Base-by-base conservation (phyloP, 148 eudicot genomes). In the Rhododendron simsii region DNA sequence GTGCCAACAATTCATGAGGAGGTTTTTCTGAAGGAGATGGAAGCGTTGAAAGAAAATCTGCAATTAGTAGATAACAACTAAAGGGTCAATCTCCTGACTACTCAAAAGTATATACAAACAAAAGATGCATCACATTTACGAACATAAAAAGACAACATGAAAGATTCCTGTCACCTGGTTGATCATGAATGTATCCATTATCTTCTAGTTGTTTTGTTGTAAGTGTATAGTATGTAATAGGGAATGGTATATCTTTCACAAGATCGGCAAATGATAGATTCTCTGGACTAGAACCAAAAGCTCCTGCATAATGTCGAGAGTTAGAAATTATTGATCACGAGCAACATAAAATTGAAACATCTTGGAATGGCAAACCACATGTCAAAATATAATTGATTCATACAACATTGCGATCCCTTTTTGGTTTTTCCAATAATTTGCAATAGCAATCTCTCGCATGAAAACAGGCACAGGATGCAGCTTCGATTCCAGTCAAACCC, bases 181-280 rank as follows among this genome's bases (percentile, higher is more conserved):
- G 90, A 86, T 91, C 88, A 84, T 79, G 47, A 84, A 91, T 87
- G 84, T 97, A 97, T 80, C 98, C 98, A 90, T 97, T 97, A 74
- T 95, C 98, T 87, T 95, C 96, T 84, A 97, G 89, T 87, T 93
- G 93, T 88, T 92, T 93, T 48, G 88, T 87, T 63, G 98, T 94
- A 83, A 97, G 98, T 44, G 96, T 92, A 82, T 97, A 97, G 90
- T 94, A 93, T 28, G 98, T 89, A 80, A 97, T 51, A 81, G 98
- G 95, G 87, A 97, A 97, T 78, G 99, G 98, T 76, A 91, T 50
- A 86, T 92, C 91, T 90, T 91, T 92, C 85, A 71, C 37, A 39
- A 91, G 80, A 57, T 94, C 95, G 73, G 82, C 76, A 85, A 86
- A 84, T 50, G 93, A 86, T 37, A 75, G 4, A 80, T 61, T 65